phyloP scores from a whole-genome alignment of 2,329 filamentous ascomycete genomes.

The Microdochium nivale region DNA sequence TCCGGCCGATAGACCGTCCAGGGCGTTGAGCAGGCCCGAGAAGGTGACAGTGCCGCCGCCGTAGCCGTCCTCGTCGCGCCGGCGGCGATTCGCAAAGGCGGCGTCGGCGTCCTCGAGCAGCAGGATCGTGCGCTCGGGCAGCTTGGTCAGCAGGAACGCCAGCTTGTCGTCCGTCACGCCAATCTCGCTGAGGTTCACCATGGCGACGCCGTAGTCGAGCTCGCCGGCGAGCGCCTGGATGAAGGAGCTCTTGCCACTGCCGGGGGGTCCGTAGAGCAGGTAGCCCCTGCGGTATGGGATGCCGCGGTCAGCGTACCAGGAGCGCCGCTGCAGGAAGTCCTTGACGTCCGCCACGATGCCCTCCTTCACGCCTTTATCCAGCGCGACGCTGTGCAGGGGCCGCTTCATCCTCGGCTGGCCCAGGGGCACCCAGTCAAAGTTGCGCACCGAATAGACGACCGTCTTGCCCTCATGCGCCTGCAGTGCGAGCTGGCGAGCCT shows the following conservation, averaged over 20 bases:
- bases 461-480: constrained; percentile 87
- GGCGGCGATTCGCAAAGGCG: constrained; percentile 70
- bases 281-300: constrained; percentile 85
- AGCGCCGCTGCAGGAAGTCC: constrained; percentile 66
- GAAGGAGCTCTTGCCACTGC: constrained; percentile 85
- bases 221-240: constrained; percentile 85
- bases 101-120: constrained; percentile 84
- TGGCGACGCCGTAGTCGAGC: constrained; percentile 80
- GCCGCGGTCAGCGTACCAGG: constrained; percentile 86
- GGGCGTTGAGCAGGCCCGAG: constrained; percentile 74
- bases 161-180: constrained; percentile 78
- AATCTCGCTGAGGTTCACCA: constrained; percentile 78
- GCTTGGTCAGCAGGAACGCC: constrained; percentile 73
- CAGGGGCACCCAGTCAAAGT: constrained; percentile 76
- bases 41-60: constrained; percentile 81
- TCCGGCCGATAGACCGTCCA: constrained; percentile 83
- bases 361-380: constrained; percentile 76
- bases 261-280: constrained; percentile 74
- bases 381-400: constrained; percentile 77
- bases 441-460: constrained; percentile 77
- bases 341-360: constrained; percentile 66
- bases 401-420: constrained; percentile 80
- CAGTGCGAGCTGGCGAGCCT: constrained; percentile 74
- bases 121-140: constrained; percentile 70
- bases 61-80: constrained; percentile 70